These are phyloP conservation scores for Persicaria tinctoria DNA, from an alignment of 148 eudicot genomes.

Conservation along the genomic window DNA sequence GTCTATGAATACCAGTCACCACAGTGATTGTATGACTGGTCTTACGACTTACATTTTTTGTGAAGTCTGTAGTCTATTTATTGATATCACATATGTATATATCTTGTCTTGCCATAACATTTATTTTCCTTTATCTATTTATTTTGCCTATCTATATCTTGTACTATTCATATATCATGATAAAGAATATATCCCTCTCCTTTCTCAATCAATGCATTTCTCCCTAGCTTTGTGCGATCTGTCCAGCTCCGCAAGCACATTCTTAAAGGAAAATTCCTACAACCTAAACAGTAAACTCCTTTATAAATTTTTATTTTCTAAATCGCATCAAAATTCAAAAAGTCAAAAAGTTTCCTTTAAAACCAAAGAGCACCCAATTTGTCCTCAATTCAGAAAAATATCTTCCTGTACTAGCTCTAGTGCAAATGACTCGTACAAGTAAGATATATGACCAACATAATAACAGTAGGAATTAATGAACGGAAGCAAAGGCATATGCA, in stretches of 20 bases:
- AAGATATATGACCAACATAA: background rate
- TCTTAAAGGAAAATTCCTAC: background rate
- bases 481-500: background rate
- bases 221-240: background rate
- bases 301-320: background rate
- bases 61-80: background rate
- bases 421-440: background rate
- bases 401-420: background rate
- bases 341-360: too few relatives aligned
- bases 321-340: too few relatives aligned
- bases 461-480: background rate
- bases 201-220: background rate
- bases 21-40: background rate
- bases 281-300: background rate
- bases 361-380: background rate
- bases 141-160: background rate
- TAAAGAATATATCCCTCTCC: background rate
- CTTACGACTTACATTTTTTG: background rate
- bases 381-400: background rate
- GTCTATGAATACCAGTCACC: background rate
- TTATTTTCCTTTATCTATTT: background rate
- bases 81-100: too few relatives aligned
- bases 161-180: background rate
- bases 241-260: background rate
- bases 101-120: background rate